phyloP scores from a whole-genome alignment of 2,329 filamentous ascomycete species.

The Colletotrichum sp. region DNA sequence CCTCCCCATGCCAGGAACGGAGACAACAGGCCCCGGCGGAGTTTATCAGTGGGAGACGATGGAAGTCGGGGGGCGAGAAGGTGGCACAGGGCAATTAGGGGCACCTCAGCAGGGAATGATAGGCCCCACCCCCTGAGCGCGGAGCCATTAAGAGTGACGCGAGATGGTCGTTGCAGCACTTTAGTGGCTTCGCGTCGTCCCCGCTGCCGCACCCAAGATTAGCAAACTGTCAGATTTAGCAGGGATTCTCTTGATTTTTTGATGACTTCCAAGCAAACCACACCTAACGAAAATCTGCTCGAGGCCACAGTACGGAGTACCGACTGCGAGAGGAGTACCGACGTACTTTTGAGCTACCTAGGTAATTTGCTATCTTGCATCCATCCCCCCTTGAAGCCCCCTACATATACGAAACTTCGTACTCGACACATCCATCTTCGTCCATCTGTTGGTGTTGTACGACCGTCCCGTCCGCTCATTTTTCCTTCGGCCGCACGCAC shows the following conservation, averaged over 20 bases:
- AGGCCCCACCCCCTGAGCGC: constrained; percentile 7
- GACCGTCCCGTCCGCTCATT: constrained; percentile 12
- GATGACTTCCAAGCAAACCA: constrained; percentile 16
- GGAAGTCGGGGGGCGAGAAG: background rate
- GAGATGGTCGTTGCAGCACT: constrained; percentile 5
- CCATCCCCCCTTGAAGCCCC: constrained; percentile 8
- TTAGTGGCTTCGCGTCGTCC: constrained; percentile 11
- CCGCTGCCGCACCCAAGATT: constrained; percentile 18
- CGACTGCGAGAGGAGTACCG: background rate
- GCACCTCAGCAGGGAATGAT: background rate
- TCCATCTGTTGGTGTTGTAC: background rate
- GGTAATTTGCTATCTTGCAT: background rate
- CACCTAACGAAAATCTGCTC: constrained; percentile 12
- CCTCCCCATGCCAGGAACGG: background rate
- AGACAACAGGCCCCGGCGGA: background rate
- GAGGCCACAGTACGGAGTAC: background rate
- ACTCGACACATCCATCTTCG: background rate
- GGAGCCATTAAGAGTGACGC: constrained; percentile 14
- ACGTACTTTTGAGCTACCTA: background rate
- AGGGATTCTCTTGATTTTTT: constrained; percentile 11
- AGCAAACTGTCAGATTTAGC: constrained; percentile 14
- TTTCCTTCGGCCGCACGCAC: constrained; percentile 13
- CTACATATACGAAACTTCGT: constrained; percentile 15
- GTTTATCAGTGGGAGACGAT: background rate
- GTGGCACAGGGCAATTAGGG: background rate